These are phyloP conservation scores for Tulasnella sp. DNA, from an alignment of 768 basidiomycete genomes.

Conservation along the genomic window DNA sequence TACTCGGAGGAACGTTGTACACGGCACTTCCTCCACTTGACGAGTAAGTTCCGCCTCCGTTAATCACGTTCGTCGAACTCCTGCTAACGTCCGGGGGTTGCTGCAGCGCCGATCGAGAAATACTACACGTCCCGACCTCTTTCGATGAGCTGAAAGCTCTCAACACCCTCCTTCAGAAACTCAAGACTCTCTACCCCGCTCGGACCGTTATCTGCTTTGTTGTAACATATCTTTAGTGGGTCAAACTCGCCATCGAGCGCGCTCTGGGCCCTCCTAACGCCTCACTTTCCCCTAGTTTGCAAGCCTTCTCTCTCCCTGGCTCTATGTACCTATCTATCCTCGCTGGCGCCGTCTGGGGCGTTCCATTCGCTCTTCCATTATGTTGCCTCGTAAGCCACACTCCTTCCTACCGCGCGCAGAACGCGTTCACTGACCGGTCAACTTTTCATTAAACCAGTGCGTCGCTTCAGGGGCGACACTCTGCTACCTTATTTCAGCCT, in stretches of 20 bases:
- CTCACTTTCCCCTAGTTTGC: constrained; percentile 54
- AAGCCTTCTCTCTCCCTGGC: constrained; percentile 93
- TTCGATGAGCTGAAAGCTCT: constrained; percentile 86
- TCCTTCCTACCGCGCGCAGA: not conserved
- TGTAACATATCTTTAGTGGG: constrained; percentile 87
- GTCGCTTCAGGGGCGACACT: constrained; percentile 87
- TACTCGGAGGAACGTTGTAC: constrained; percentile 77
- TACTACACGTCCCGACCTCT: constrained; percentile 79
- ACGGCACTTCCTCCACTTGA: constrained; percentile 74
- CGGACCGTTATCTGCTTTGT: constrained; percentile 86
- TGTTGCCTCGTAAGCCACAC: constrained; percentile 59
- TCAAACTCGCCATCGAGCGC: constrained; percentile 30
- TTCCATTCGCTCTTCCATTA: constrained; percentile 76
- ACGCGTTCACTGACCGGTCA: not conserved
- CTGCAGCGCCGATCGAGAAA: constrained; percentile 64
- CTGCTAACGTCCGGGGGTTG: not conserved
- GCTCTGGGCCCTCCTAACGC: not conserved
- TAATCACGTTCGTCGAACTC: not conserved
- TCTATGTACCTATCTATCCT: constrained; percentile 98
- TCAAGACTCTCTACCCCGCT: constrained; percentile 80
- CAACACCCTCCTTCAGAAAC: constrained; percentile 84
- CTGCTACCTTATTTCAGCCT: constrained; percentile 88
- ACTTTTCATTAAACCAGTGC: constrained; percentile 43
- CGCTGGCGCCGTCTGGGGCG: constrained; percentile 93
- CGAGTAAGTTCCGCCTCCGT: constrained; percentile 50